These are phyloP conservation scores for Usnea hakonensis DNA, from an alignment of 495 filamentous ascomycete species.

Conservation along the genomic window DNA sequence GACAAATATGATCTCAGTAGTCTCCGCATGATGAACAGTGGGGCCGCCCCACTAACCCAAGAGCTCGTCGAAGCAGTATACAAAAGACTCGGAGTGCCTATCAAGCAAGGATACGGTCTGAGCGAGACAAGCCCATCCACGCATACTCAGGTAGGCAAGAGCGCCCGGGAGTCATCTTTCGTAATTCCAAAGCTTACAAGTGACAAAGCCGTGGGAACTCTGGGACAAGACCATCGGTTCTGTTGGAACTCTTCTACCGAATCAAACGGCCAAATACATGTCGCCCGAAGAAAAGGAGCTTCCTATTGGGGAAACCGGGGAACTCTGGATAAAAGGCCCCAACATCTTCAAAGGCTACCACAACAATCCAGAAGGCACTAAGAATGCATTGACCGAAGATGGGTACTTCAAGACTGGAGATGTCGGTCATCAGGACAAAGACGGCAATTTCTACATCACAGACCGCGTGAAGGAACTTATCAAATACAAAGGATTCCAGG, in stretches of 20 bases:
- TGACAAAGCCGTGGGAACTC: slow-evolving; percentile 54
- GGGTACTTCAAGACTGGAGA: slow-evolving; percentile 62
- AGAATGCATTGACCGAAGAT: slow-evolving; percentile 49
- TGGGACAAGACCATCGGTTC: slow-evolving; percentile 74
- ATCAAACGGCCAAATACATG: slow-evolving; percentile 79
- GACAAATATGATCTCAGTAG: slow-evolving; percentile 72
- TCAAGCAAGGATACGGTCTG: slow-evolving; percentile 83
- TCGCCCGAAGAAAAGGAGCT: slow-evolving; percentile 53
- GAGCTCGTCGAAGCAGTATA: slow-evolving; percentile 78
- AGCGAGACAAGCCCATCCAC: slow-evolving; percentile 61
- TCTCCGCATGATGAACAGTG: slow-evolving; percentile 79
- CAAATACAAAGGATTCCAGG: slow-evolving; percentile 82
- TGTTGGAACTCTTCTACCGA: slow-evolving; percentile 72
- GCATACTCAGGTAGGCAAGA: slow-evolving; percentile 35
- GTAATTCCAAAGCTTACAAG: slow-evolving; percentile 33
- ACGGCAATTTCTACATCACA: slow-evolving; percentile 64
- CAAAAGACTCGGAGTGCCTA: slow-evolving; percentile 60
- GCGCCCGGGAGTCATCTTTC: slow-evolving; percentile 27
- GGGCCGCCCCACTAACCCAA: slow-evolving; percentile 77
- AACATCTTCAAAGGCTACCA: slow-evolving; percentile 70
- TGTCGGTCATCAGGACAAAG: slow-evolving; percentile 51
- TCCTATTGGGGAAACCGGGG: slow-evolving; percentile 51
- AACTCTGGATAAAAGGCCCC: slow-evolving; percentile 55
- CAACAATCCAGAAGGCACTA: slow-evolving; percentile 60
- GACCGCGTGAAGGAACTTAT: slow-evolving; percentile 89